phyloP scores from a whole-genome alignment of 371 early-diverging fungal genomes.

The Smittium culicis region DNA sequence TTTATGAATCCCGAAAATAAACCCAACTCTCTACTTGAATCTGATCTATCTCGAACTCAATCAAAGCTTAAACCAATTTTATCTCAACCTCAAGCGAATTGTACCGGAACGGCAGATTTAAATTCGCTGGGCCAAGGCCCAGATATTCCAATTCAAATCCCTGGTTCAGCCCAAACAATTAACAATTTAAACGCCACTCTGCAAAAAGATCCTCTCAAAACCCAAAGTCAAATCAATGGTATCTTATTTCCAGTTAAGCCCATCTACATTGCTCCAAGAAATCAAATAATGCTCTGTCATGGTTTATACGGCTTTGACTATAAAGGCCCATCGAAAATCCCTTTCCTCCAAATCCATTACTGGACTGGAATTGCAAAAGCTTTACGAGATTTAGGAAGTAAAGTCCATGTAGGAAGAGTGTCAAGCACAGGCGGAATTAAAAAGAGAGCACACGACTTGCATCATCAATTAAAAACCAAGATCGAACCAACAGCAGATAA shows the following conservation, averaged over 20 bases:
- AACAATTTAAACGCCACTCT: too few relatives aligned
- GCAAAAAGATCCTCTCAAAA: too few relatives aligned
- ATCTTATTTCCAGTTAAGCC: slow-evolving; percentile 36
- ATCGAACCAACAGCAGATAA: slow-evolving; percentile 18
- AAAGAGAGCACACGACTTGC: slow-evolving; percentile 62
- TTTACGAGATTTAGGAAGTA: slow-evolving; percentile 61
- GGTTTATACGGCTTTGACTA: slow-evolving; percentile 82
- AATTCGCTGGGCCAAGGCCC: too few relatives aligned
- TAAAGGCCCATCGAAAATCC: slow-evolving; percentile 54
- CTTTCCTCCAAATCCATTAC: slow-evolving; percentile 69
- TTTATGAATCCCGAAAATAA: too few relatives aligned
- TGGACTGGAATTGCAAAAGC: slow-evolving; percentile 78
- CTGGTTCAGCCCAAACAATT: too few relatives aligned
- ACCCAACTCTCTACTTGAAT: too few relatives aligned
- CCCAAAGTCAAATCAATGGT: too few relatives aligned
- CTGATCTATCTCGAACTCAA: too few relatives aligned
- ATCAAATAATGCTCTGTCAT: slow-evolving; percentile 78
- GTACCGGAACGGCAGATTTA: too few relatives aligned
- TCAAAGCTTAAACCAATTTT: too few relatives aligned
- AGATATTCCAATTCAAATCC: too few relatives aligned
- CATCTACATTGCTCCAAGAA: slow-evolving; percentile 52
- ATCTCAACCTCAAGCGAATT: too few relatives aligned
- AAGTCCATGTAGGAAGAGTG: slow-evolving; percentile 68
- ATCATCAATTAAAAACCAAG: slow-evolving; percentile 38
- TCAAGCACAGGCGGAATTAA: slow-evolving; percentile 63